Base-by-base conservation (phyloP, 768 basidiomycete genomes). In the Termitomyces sp. region DNA sequence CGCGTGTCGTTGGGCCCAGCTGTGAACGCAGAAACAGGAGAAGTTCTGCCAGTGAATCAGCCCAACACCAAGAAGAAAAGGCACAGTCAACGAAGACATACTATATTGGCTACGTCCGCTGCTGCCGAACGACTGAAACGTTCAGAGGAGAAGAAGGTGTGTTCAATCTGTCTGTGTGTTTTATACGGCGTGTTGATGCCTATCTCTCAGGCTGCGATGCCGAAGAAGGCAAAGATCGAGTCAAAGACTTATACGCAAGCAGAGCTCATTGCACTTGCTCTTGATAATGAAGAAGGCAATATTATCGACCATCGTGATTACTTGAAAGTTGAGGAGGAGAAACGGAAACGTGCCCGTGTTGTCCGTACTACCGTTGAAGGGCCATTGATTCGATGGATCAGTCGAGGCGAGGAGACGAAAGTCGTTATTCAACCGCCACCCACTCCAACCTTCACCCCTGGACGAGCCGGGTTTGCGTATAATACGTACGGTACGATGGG, bases 211-310 rank as follows among this genome's bases (percentile, higher is more conserved):
- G 82, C 84, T 12, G 75, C 85, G 0, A 74, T 77, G 35, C 82
- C 87, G 1, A 90, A 85, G 72, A 87, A 86, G 63, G 66, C 71
- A 7, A 89, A 84, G 65, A 68, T 70, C 3, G 77, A 75, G 53
- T 76, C 73, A 23, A 84, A 77, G 31, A 68, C 74, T 5, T 80
- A 77, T 43, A 91, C 91, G 0, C 93, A 95, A 65, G 88, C 82
- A n/a, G 90, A 95, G 63, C 80, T 95, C 8, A 88, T 95, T 56
- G 85, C 84, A 2, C 83, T 83, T 7, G 93, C 93, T 0, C 81
- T 95, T 17, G 90, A 93, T 63, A 91, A 86, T 52, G 93, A 95
- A 69, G 92, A 93, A 69, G 85, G 87, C 0, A 95, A 95, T 67
- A 84, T 87, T 21, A 77, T 78, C 5, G 86, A 91, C 46, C 90